Conservation (phyloP, 768 basidiomycete genomes). For the Xanthoconium stramineum region DNA sequence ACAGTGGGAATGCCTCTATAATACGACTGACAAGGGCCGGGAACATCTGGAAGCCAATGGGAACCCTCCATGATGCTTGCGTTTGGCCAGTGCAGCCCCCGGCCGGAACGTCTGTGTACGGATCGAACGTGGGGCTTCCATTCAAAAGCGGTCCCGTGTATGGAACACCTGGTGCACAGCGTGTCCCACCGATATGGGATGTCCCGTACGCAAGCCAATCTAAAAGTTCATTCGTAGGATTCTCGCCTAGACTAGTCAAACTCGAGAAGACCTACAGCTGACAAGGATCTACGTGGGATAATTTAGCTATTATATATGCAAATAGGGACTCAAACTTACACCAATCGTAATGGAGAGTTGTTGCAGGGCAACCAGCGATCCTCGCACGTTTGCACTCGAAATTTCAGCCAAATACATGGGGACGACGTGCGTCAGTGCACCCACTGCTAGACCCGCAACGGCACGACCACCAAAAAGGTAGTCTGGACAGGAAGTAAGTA, state of each 20-base stretch:
- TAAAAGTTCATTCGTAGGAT: neutral
- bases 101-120: conserved; percentile 28
- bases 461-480: conserved; percentile 31
- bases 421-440: conserved; percentile 24
- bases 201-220: conserved; percentile 34
- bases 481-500: conserved; percentile 5
- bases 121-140: conserved; percentile 29
- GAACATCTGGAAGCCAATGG: conserved; percentile 36
- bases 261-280: conserved; percentile 24
- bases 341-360: conserved; percentile 28
- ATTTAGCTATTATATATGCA: neutral
- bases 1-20: too few relatives aligned
- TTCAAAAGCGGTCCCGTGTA: conserved; percentile 31
- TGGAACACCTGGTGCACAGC: conserved; percentile 26
- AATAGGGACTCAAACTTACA: conserved; percentile 20
- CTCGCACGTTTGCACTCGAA: conserved; percentile 36
- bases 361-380: conserved; percentile 15
- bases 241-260: neutral
- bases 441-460: conserved; percentile 17
- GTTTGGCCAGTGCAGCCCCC: conserved; percentile 32
- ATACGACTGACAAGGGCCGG: conserved; percentile 37
- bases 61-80: conserved; percentile 34
- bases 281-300: conserved; percentile 24
- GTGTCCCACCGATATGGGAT: conserved; percentile 33
- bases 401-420: conserved; percentile 39